Conservation (phyloP, 148 eudicot species). For the Vaccinium corymbosum region DNA sequence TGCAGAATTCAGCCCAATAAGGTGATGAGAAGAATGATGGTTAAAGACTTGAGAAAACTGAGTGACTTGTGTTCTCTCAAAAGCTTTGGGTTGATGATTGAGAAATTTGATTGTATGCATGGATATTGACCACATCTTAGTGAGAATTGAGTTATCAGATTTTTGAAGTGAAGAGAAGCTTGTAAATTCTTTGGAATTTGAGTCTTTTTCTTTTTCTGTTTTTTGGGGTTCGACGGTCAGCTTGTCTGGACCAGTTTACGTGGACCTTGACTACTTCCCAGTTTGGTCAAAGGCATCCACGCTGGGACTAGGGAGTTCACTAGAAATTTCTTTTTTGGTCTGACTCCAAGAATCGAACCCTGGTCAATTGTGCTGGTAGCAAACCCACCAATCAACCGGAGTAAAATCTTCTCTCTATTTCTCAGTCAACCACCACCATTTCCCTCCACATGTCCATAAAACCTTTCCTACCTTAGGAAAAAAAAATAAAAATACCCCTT, state of each 20-base stretch:
- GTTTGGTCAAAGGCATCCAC: no score
- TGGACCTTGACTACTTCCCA: no score
- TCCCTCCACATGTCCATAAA: no score
- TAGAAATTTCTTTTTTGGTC: no score
- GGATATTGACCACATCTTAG: neutral
- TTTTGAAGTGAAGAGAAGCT: neutral
- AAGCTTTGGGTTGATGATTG: neutral
- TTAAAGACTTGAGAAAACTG: neutral
- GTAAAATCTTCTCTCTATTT: neutral
- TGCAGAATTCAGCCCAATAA: neutral
- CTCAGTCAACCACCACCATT: neutral
- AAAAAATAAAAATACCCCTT: neutral
- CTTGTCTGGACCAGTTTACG: no score
- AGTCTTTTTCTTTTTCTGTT: no score
- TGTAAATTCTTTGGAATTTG: neutral
- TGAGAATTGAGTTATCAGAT: neutral
- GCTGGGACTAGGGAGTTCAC: no score
- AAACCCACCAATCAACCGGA: no score
- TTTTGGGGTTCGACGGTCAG: no score
- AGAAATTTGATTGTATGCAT: neutral
- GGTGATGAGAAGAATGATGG: slow-evolving; percentile 12
- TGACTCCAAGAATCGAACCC: no score
- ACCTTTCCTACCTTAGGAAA: no score
- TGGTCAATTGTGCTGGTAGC: no score
- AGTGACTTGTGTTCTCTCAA: neutral